Evolutionary conservation across 139 green algal genomes (phyloP).

Genomic region (Coelastrella sp.): DNA sequence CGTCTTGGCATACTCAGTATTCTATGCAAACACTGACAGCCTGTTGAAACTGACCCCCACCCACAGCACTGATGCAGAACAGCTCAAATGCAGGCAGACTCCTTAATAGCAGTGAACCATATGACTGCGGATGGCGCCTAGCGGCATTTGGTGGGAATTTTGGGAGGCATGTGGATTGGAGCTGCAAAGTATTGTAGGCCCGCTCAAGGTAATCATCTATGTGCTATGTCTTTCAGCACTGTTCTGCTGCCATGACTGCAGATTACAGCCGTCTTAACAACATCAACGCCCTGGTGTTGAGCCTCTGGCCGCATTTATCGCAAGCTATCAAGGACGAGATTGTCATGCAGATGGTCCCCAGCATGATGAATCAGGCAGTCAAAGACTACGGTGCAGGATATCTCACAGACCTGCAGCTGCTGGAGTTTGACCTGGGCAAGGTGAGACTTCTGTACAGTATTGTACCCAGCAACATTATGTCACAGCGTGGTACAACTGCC

Average conservation of each 20-base stretch:
- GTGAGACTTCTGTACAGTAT: slow-evolving; percentile 1
- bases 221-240: not conserved
- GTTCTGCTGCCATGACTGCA: not conserved
- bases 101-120: too few species aligned
- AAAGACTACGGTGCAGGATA: slow-evolving; percentile 36
- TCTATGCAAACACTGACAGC: too few species aligned
- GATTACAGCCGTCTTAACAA: slow-evolving; percentile 36
- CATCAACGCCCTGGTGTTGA: slow-evolving; percentile 17
- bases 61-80: too few species aligned
- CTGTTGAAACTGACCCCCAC: too few species aligned
- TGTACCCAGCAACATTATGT: not conserved
- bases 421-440: slow-evolving; percentile 34
- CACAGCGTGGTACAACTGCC: not conserved
- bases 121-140: too few species aligned
- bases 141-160: too few species aligned
- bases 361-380: slow-evolving; percentile 5
- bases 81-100: too few species aligned
- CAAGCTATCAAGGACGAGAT: slow-evolving; percentile 14
- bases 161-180: too few species aligned
- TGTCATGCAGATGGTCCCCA: slow-evolving; percentile 1
- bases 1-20: too few species aligned
- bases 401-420: not conserved
- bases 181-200: too few species aligned
- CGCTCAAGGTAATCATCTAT: too few species aligned
- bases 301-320: slow-evolving; percentile 7